Evolutionary conservation across 2,329 filamentous ascomycete genomes (phyloP).

Genomic region (Cladosporium sp.): DNA sequence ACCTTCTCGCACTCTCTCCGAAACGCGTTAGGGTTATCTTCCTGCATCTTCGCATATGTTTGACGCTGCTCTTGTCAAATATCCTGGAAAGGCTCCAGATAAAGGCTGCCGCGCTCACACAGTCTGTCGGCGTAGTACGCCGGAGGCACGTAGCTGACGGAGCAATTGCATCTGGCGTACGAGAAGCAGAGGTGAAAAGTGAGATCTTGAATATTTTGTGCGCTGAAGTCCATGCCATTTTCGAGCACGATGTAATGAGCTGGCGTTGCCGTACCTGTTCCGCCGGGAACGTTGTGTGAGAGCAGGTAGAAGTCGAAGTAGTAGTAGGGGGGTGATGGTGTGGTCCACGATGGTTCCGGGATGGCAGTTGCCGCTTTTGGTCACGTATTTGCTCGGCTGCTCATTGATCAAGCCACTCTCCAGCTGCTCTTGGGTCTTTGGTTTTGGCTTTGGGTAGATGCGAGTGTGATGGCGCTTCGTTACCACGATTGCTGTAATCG

Average conservation of each 20-base stretch:
- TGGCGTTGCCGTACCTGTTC: conserved; percentile 74
- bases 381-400: no score
- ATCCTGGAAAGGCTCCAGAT: conserved; percentile 13
- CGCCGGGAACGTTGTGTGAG: conserved; percentile 13
- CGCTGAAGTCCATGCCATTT: not conserved
- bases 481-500: conserved; percentile 34
- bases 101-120: conserved; percentile 31
- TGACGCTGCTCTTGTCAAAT: not conserved
- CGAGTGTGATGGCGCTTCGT: conserved; percentile 39
- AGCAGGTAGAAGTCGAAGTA: conserved; percentile 22
- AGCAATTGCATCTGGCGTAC: conserved; percentile 26
- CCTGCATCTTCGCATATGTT: no score
- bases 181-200: conserved; percentile 28
- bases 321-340: conserved; percentile 12
- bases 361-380: conserved; percentile 14
- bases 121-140: conserved; percentile 36
- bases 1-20: not conserved
- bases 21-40: no score
- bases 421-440: no score
- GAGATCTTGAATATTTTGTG: conserved; percentile 3
- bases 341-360: conserved; percentile 18
- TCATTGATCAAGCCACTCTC: no score
- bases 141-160: conserved; percentile 31
- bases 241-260: conserved; percentile 66
- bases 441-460: conserved; percentile 33